Evolutionary conservation across 2,329 filamentous ascomycete genomes (phyloP), one percentile per base, ranked within the genome.

Genomic region (Sphaerulina populicola): DNA sequence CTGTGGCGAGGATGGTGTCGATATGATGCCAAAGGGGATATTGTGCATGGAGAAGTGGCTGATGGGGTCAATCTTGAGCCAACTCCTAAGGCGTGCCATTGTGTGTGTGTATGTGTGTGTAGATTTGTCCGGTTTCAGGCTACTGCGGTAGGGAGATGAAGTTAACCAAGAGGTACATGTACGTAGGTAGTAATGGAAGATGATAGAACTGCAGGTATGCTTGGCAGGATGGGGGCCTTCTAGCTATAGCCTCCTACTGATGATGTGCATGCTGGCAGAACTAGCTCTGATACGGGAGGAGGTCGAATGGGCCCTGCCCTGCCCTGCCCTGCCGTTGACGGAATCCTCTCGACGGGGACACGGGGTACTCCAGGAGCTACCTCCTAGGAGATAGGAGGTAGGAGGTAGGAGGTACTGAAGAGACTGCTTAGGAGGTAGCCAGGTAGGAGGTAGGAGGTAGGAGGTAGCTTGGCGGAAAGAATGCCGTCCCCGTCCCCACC

Each of bases 1-100:
- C 23, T 74, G 74, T 9, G 74, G 61, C 52, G 79, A 74, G 5
- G 73, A 67, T 2, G 74, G 57, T 0, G 83, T 84, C 29, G 81
- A 84, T 64, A 93, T 86, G 71, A 93, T 82, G 62, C 87, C 87
- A 63, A 91, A 91, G 1, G 87, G 87, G 48, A 93, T 83, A 65
- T 93, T 93, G 62, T 83, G 80, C 46, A 91, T 72, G 7, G 86
- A 87, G 69, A 89, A 89, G 62, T 82, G 80, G 51, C 78, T 83
- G 51, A 74, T 71, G 47, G 73, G 71, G 42, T 80, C 77, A 53
- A 84, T 80, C 44, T 68, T 68, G 49, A 84, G 72, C 80, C 80
- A 83, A 48, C 78, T 82, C 60, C 66, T 59, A 60, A 68, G 55
- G 14, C 59, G 57, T 30, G 65, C 55, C 67, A 69, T 69, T 30